Evolutionary conservation across 306 rosid genomes (phyloP).

Genomic region (Gastrolobium villosum): DNA sequence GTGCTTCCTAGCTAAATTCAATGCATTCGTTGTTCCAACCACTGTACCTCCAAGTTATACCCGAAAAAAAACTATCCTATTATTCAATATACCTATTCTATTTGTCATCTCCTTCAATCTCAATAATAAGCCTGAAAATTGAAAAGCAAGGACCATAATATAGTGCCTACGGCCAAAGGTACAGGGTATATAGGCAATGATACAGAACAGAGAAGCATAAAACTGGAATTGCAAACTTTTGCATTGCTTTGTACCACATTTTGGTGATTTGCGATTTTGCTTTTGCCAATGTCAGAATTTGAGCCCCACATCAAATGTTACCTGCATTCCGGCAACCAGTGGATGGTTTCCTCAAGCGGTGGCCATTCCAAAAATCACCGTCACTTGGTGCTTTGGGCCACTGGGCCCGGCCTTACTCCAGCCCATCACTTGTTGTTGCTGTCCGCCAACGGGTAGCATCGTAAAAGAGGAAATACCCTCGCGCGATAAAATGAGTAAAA

Average conservation of each 20-base stretch:
- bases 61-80: too few relatives aligned
- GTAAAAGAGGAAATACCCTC: neutral
- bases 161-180: conserved; percentile 15
- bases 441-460: conserved; percentile 39
- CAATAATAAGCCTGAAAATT: too few relatives aligned
- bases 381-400: conserved; percentile 51
- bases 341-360: conserved; percentile 45
- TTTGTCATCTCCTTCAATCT: too few relatives aligned
- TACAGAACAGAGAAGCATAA: neutral
- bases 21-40: too few relatives aligned
- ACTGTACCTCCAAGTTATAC: too few relatives aligned
- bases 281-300: neutral
- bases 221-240: conserved; percentile 16
- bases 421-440: conserved; percentile 50
- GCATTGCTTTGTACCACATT: conserved; percentile 34
- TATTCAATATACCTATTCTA: too few relatives aligned
- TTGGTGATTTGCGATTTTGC: neutral
- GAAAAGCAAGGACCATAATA: neutral
- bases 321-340: conserved; percentile 51
- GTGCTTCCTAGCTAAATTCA: too few relatives aligned
- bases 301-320: conserved; percentile 48
- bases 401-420: conserved; percentile 44
- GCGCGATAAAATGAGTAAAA: neutral
- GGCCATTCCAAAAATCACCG: conserved; percentile 27
- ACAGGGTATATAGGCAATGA: conserved; percentile 36